Conservation (phyloP, 208 protist genomes). For the Naegleria lovaniensis region DNA sequence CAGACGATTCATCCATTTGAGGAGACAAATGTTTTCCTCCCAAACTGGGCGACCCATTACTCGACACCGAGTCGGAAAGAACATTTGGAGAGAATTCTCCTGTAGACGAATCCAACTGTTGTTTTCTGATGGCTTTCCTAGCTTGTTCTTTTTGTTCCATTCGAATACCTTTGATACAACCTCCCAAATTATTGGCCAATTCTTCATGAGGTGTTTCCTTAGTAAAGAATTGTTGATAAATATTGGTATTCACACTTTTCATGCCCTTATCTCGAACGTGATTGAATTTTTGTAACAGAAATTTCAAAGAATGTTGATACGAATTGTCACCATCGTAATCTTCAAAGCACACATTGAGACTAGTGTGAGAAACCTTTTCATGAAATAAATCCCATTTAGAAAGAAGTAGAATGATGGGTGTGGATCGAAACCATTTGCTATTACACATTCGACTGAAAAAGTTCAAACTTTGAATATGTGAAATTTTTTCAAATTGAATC, state of each 20-base stretch:
- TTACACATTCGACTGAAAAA: slow-evolving; percentile 3
- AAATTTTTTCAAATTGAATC: too few relatives aligned
- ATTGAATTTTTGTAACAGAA: neutral
- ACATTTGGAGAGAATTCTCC: too few relatives aligned
- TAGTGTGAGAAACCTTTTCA: neutral
- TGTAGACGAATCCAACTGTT: too few relatives aligned
- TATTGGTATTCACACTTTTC: neutral
- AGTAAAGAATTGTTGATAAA: neutral
- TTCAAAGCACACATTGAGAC: neutral
- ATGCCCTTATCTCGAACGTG: neutral
- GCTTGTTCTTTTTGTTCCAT: neutral
- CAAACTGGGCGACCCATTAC: too few relatives aligned
- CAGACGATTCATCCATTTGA: too few relatives aligned
- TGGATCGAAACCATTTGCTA: neutral
- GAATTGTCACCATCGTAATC: neutral
- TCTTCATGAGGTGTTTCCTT: neutral
- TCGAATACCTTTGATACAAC: neutral
- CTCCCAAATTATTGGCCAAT: neutral
- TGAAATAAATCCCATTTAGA: neutral
- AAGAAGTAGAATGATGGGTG: neutral
- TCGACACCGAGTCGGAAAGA: too few relatives aligned
- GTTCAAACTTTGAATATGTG: neutral
- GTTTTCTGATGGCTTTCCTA: neutral
- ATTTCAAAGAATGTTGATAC: neutral
- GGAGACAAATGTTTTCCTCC: too few relatives aligned